Conservation (phyloP, 148 eudicot species). For the Vaccinium corymbosum region DNA sequence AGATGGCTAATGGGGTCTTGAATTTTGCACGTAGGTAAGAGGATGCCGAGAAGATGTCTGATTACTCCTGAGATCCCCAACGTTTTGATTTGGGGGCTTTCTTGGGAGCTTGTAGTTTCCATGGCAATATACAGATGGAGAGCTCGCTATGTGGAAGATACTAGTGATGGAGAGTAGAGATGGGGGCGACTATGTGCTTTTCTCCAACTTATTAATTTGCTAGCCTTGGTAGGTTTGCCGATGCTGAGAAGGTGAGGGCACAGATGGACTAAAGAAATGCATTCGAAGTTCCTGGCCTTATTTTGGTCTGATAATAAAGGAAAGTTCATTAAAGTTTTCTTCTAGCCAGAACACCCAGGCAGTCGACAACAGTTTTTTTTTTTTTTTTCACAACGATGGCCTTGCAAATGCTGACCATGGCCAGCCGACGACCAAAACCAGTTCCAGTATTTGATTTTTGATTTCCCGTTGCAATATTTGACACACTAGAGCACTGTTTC, state of each 20-base stretch:
- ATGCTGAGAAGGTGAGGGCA: constrained; percentile 45
- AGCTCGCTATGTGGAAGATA: constrained; percentile 40
- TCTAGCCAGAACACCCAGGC: background rate
- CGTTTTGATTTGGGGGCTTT: constrained; percentile 72
- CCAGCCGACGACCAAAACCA: background rate
- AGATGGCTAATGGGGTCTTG: constrained; percentile 31
- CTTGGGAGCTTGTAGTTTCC: constrained; percentile 61
- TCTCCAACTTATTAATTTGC: constrained; percentile 52
- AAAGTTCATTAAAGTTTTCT: background rate
- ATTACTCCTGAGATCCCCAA: constrained; percentile 32
- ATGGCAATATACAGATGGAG: constrained; percentile 47
- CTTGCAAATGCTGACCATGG: background rate
- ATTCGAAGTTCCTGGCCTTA: constrained; percentile 40
- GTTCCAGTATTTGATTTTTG: background rate
- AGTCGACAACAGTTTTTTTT: background rate
- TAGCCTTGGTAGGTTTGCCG: constrained; percentile 42
- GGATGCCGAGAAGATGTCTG: constrained; percentile 59
- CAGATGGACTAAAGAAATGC: constrained; percentile 39
- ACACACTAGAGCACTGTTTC: background rate
- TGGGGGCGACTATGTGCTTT: constrained; percentile 67
- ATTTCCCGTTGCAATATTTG: background rate
- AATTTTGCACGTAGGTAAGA: constrained; percentile 46
- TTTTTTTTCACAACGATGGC: background rate
- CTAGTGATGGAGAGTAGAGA: constrained; percentile 50
- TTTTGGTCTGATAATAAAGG: constrained; percentile 16